Conservation (phyloP, 768 basidiomycete species). For the Macrolepiota albuminosa region DNA sequence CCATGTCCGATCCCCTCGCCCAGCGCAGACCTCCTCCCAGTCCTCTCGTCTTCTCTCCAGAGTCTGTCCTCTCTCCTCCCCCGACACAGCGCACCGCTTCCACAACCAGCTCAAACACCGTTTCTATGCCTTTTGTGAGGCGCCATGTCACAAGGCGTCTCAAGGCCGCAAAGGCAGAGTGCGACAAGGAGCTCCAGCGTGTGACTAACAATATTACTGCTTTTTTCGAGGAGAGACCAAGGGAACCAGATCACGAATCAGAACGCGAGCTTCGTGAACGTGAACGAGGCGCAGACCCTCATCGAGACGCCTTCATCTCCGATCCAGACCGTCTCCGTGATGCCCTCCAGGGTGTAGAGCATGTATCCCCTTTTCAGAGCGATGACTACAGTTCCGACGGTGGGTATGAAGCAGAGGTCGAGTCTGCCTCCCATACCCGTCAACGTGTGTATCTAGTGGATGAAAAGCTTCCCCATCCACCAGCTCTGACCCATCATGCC, state of each 20-base stretch:
- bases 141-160: constrained; percentile 92
- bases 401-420: constrained; percentile 76
- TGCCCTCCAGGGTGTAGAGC: constrained; percentile 56
- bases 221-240: constrained; percentile 89
- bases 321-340: constrained; percentile 58
- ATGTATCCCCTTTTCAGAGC: constrained; percentile 49
- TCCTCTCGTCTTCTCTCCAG: constrained; percentile 75
- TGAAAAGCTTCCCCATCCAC: constrained; percentile 26
- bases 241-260: constrained; percentile 68
- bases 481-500: constrained; percentile 47
- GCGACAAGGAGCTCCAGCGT: constrained; percentile 93
- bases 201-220: constrained; percentile 92
- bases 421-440: constrained; percentile 61
- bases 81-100: constrained; percentile 35
- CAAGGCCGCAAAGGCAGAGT: constrained; percentile 90
- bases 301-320: constrained; percentile 54
- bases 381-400: constrained; percentile 80
- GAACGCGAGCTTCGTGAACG: constrained; percentile 34
- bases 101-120: constrained; percentile 60
- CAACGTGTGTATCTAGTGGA: constrained; percentile 68
- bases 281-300: constrained; percentile 36
- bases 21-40: constrained; percentile 65
- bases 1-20: constrained; percentile 49
- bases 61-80: constrained; percentile 51
- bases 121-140: constrained; percentile 89